Evolutionary conservation across 1,284 basidiomycete species (phyloP).

Genomic region (Ceratobasidium theobromae): DNA sequence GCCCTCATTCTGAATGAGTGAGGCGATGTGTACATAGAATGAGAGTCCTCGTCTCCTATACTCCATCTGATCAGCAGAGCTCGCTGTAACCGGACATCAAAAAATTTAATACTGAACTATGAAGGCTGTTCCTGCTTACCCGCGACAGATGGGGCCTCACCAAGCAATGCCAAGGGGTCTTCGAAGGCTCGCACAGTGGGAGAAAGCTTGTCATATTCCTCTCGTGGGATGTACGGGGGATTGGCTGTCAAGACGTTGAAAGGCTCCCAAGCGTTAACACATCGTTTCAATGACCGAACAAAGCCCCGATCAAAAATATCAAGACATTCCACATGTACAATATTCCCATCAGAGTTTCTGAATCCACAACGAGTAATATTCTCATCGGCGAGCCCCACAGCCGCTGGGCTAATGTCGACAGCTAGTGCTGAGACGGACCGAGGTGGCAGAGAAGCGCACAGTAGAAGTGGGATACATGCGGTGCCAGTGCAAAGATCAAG

Average conservation of each 20-base stretch:
- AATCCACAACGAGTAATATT: slow-evolving; percentile 59
- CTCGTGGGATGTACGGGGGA: slow-evolving; percentile 84
- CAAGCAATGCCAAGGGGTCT: slow-evolving; percentile 77
- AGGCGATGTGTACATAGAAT: slow-evolving; percentile 8
- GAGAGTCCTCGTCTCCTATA: not conserved
- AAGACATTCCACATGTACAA: slow-evolving; percentile 41
- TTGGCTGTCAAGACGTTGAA: slow-evolving; percentile 86
- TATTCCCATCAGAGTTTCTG: slow-evolving; percentile 34
- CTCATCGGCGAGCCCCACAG: slow-evolving; percentile 68
- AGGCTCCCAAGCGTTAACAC: slow-evolving; percentile 46
- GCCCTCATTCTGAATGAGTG: slow-evolving; percentile 3
- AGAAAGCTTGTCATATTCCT: slow-evolving; percentile 65
- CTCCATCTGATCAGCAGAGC: not conserved
- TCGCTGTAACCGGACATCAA: not conserved
- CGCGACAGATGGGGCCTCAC: slow-evolving; percentile 50
- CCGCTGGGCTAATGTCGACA: slow-evolving; percentile 69
- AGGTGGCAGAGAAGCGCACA: slow-evolving; percentile 62
- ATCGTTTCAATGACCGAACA: slow-evolving; percentile 1
- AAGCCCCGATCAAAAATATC: slow-evolving; percentile 51
- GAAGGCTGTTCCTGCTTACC: slow-evolving; percentile 1
- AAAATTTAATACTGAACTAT: not conserved
- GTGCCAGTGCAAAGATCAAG: slow-evolving; percentile 90
- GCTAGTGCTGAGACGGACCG: slow-evolving; percentile 59
- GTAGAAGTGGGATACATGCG: slow-evolving; percentile 82
- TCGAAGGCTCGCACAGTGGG: slow-evolving; percentile 74